Evolutionary conservation across 2,329 filamentous ascomycete genomes (phyloP).

Genomic region (Mycogone perniciosa): DNA sequence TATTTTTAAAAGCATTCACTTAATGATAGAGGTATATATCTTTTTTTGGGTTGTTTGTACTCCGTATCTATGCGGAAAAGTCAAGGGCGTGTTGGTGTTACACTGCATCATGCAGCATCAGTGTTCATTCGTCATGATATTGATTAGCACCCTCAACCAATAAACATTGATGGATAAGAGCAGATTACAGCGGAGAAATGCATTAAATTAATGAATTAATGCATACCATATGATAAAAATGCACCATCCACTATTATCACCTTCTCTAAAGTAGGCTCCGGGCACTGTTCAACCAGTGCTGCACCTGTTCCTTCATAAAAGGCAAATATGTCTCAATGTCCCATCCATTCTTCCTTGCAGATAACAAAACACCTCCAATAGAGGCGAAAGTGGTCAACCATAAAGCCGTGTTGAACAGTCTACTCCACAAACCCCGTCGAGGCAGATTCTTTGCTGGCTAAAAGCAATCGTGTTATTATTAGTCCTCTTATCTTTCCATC

Average conservation of each 20-base stretch:
- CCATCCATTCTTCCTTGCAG: not conserved
- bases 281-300: not conserved
- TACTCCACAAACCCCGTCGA: not conserved
- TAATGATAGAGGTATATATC: no score
- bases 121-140: no score
- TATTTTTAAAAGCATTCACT: no score
- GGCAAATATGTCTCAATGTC: not conserved
- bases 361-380: not conserved
- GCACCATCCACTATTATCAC: not conserved
- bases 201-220: no score
- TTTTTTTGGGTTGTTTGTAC: no score
- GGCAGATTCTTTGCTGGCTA: not conserved
- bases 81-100: no score
- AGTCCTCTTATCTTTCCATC: not conserved
- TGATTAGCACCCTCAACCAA: no score
- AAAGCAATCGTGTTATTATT: not conserved
- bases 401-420: not conserved
- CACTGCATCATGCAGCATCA: no score
- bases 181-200: no score
- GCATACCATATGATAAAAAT: no score
- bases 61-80: no score
- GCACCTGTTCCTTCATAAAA: not conserved
- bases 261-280: not conserved
- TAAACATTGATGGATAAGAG: no score
- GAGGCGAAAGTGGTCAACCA: conserved; percentile 8